Evolutionary conservation across 75 land plant genomes (phyloP).

Genomic region (Pseudotsuga menziesii): DNA sequence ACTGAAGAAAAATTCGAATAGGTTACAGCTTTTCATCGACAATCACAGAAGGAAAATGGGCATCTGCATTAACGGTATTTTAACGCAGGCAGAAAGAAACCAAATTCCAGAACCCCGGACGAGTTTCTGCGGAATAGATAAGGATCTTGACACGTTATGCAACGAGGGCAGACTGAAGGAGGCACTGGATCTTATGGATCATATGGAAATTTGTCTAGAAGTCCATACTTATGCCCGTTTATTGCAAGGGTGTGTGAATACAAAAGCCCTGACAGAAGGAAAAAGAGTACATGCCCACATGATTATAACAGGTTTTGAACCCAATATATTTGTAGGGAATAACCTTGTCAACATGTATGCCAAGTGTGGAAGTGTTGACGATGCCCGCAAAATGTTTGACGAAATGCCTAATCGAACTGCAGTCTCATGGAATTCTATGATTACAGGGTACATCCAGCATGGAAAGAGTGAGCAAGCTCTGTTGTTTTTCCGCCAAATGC

Average conservation of each 20-base stretch:
- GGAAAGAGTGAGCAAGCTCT: constrained; percentile 20
- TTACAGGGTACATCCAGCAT: constrained; percentile 21
- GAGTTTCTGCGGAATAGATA: background rate
- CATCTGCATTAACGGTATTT: background rate
- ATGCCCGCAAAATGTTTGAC: constrained; percentile 19
- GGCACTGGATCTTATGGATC: background rate
- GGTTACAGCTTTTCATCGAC: background rate
- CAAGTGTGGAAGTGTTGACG: constrained; percentile 17
- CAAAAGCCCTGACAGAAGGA: constrained; percentile 13
- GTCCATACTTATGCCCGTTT: background rate
- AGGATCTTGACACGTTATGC: background rate
- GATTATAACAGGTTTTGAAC: constrained; percentile 17
- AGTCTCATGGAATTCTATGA: constrained; percentile 27
- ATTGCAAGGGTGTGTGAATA: background rate
- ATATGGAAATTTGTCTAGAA: background rate
- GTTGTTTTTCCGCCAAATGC: constrained; percentile 13
- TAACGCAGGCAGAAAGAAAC: background rate
- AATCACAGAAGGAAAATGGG: background rate
- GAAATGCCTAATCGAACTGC: constrained; percentile 2
- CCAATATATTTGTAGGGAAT: constrained; percentile 20
- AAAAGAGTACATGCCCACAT: constrained; percentile 16
- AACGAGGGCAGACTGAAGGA: background rate
- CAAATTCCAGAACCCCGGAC: background rate
- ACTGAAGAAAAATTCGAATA: background rate
- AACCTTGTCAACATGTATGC: constrained; percentile 22